These are phyloP conservation scores for Nigrospora oryzae DNA, from an alignment of 2,329 filamentous ascomycete species.

Conservation along the genomic window DNA sequence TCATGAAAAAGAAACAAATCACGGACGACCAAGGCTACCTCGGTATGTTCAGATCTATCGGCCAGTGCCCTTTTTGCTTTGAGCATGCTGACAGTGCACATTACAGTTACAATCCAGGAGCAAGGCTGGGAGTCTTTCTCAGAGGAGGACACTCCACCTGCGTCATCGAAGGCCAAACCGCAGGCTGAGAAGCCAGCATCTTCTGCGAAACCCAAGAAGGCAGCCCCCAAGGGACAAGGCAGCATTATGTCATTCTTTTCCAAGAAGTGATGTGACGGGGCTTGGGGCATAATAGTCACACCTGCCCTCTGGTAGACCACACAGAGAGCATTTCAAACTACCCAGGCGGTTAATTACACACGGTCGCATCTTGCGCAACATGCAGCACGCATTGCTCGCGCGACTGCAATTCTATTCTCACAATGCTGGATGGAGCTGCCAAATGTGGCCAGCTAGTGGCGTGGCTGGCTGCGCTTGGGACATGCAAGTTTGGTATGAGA, in stretches of 20 bases:
- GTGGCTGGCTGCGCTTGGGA: no score
- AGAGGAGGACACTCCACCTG: slow-evolving; percentile 19
- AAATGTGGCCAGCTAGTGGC: no score
- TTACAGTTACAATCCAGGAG: slow-evolving; percentile 21
- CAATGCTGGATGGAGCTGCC: no score
- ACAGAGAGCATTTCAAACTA: no score
- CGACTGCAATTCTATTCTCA: no score
- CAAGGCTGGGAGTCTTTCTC: slow-evolving; percentile 25
- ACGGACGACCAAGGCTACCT: slow-evolving; percentile 25
- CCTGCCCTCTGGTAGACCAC: no score
- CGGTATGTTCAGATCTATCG: slow-evolving; percentile 1
- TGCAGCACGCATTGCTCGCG: no score
- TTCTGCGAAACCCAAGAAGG: slow-evolving; percentile 11
- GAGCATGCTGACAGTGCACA: not conserved
- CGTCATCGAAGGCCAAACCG: slow-evolving; percentile 13
- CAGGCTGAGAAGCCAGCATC: slow-evolving; percentile 5
- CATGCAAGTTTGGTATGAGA: no score
- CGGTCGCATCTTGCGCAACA: no score
- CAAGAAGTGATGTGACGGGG: slow-evolving; percentile 15
- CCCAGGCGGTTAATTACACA: no score
- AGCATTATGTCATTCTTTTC: slow-evolving; percentile 26
- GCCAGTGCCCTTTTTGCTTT: not conserved
- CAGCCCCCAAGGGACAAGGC: slow-evolving; percentile 11
- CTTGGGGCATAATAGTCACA: no score
- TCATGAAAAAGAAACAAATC: slow-evolving; percentile 22